Percentiles rank a stretch among this genome's conserved stretches.
Conservation (phyloP, 441 rosid genomes). For the Pelargonium fulgidum region DNA sequence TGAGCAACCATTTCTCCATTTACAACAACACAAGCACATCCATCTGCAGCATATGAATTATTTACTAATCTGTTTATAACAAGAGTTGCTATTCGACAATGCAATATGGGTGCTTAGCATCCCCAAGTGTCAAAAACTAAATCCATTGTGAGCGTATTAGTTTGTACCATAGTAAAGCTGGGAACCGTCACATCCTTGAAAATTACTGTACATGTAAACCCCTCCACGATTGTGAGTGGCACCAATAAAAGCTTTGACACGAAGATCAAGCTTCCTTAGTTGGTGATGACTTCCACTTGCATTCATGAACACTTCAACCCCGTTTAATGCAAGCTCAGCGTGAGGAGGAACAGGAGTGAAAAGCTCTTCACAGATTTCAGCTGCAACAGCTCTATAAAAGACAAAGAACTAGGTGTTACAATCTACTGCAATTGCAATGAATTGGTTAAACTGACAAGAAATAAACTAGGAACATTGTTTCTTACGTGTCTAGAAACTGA, state of each 20-base stretch:
- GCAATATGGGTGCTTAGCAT: too few relatives aligned
- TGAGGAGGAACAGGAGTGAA: conserved; percentile 81
- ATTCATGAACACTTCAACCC: conserved; percentile 95
- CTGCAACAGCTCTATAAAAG: conserved; percentile 75
- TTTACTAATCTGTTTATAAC: not conserved
- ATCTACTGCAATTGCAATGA: too few relatives aligned
- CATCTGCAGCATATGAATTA: conserved; percentile 43
- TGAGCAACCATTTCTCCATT: conserved; percentile 86
- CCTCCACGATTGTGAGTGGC: conserved; percentile 94
- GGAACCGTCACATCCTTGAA: conserved; percentile 96
- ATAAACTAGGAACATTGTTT: not conserved
- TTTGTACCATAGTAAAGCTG: conserved; percentile 77
- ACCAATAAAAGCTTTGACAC: conserved; percentile 67
- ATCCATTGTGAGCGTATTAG: too few relatives aligned
- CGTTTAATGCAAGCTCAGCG: conserved; percentile 92
- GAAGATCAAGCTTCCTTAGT: conserved; percentile 83
- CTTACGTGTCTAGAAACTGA: conserved; percentile 83
- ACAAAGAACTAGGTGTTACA: too few relatives aligned
- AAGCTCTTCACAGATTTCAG: conserved; percentile 94
- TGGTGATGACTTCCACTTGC: conserved; percentile 99
- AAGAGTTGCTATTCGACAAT: not conserved
- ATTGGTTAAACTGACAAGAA: too few relatives aligned
- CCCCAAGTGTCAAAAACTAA: not conserved
- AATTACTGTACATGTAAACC: conserved; percentile 93
- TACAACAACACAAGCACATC: conserved; percentile 74